These are phyloP conservation scores for Aspergillus nidulans DNA, from an alignment of 495 filamentous ascomycete species.

Conservation along the genomic window DNA sequence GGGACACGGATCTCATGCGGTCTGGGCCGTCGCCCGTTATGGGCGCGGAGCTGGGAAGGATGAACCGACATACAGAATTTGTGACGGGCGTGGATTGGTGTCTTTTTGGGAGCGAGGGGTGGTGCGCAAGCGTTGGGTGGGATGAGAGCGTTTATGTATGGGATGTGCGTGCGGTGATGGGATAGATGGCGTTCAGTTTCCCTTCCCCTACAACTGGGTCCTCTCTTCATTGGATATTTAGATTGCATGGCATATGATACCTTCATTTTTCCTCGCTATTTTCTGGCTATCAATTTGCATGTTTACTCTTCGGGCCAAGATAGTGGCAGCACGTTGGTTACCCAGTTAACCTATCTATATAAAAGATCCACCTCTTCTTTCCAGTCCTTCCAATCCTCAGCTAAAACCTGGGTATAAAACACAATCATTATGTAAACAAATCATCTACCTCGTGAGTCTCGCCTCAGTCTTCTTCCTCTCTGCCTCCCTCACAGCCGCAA, in stretches of 20 bases:
- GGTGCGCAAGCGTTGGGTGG: constrained; percentile 92
- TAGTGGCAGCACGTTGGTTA: not conserved
- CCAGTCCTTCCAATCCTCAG: not conserved
- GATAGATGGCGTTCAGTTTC: constrained; percentile 19
- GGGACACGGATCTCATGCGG: constrained; percentile 39
- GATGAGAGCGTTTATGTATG: constrained; percentile 86
- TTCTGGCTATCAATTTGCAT: constrained; percentile 1
- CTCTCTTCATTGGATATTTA: constrained; percentile 22
- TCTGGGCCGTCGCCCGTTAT: constrained; percentile 37
- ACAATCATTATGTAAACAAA: constrained; percentile 2
- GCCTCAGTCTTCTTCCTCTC: constrained; percentile 74
- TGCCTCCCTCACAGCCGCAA: constrained; percentile 56
- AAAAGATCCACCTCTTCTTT: not conserved
- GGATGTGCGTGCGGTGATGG: constrained; percentile 74
- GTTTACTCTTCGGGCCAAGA: not conserved
- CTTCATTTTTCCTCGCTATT: constrained; percentile 11
- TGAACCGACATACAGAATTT: constrained; percentile 93
- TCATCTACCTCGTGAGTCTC: constrained; percentile 45
- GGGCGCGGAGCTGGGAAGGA: constrained; percentile 73
- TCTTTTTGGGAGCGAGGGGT: constrained; percentile 89
- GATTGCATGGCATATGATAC: constrained; percentile 25
- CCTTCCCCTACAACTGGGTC: constrained; percentile 1
- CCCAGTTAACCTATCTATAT: not conserved
- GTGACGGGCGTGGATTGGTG: constrained; percentile 98
- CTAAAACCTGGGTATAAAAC: constrained; percentile 16